These are phyloP conservation scores for Xanthoconium separans DNA, from an alignment of 1,284 basidiomycete species.

Conservation along the genomic window DNA sequence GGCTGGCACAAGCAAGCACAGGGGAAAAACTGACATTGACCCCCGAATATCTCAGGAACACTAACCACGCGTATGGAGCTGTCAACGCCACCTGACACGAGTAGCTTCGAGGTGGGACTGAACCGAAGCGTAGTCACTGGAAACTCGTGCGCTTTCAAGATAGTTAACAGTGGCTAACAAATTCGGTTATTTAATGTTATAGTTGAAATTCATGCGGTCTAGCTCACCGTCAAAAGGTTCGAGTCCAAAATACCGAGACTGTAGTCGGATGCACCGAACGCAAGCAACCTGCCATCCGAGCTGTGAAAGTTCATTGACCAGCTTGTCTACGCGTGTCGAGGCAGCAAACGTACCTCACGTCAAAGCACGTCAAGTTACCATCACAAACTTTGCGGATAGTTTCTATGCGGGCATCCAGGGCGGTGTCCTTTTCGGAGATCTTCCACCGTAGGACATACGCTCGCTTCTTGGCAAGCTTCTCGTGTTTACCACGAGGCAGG, in stretches of 20 bases:
- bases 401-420: conserved; percentile 35
- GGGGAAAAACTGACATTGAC: conserved; percentile 47
- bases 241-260: conserved; percentile 86
- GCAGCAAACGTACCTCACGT: conserved; percentile 63
- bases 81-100: conserved; percentile 93
- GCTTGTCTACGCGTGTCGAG: conserved; percentile 7
- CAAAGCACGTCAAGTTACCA: conserved; percentile 82
- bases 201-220: not conserved
- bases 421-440: conserved; percentile 45
- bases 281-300: conserved; percentile 77
- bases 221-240: conserved; percentile 70
- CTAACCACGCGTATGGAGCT: conserved; percentile 83
- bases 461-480: conserved; percentile 54
- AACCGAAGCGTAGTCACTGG: conserved; percentile 90
- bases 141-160: conserved; percentile 94
- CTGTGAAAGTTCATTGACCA: conserved; percentile 40
- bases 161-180: conserved; percentile 76
- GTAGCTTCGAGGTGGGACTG: conserved; percentile 76
- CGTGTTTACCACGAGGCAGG: conserved; percentile 50
- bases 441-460: conserved; percentile 69
- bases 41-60: conserved; percentile 59
- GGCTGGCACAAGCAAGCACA: not conserved
- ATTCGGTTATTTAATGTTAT: conserved; percentile 6
- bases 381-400: conserved; percentile 67
- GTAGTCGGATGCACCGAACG: conserved; percentile 87